These are phyloP conservation scores for Panicum miliaceum DNA, from an alignment of 176 grass and related monocot species.

Conservation along the genomic window DNA sequence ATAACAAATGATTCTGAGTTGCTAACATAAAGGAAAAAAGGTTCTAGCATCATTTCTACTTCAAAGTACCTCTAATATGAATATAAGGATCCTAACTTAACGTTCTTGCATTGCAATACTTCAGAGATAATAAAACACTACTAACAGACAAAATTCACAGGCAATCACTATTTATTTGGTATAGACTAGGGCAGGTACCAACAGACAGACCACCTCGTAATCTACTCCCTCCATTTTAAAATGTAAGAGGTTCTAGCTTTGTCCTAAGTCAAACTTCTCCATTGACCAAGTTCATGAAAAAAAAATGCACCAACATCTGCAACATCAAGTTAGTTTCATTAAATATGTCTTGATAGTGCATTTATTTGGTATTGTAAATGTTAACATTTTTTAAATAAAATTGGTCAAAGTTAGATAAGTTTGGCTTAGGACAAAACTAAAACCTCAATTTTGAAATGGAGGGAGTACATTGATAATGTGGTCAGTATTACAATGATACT, in stretches of 20 bases:
- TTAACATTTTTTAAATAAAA: not conserved
- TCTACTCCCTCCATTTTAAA: not conserved
- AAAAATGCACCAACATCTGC: not conserved
- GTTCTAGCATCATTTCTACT: not conserved
- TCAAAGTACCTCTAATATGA: not conserved
- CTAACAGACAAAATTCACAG: not conserved
- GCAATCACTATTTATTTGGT: not conserved
- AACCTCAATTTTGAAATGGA: not conserved
- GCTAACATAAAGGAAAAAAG: not conserved
- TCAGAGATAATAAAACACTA: not conserved
- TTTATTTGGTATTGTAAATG: not conserved
- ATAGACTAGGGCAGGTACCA: not conserved
- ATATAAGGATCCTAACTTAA: not conserved
- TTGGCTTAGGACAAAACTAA: not conserved
- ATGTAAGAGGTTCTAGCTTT: not conserved
- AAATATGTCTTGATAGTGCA: not conserved
- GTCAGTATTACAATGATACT: slow-evolving; percentile 1
- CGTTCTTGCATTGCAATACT: not conserved
- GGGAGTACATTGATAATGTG: not conserved
- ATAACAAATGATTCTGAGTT: not conserved
- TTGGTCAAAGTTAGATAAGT: not conserved
- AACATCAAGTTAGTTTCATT: not conserved
- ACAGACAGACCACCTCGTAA: not conserved
- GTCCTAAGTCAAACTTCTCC: not conserved
- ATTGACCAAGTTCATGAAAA: not conserved